Evolutionary conservation across 106 monocot genomes (phyloP).

Genomic region (Triglochin maritima): DNA sequence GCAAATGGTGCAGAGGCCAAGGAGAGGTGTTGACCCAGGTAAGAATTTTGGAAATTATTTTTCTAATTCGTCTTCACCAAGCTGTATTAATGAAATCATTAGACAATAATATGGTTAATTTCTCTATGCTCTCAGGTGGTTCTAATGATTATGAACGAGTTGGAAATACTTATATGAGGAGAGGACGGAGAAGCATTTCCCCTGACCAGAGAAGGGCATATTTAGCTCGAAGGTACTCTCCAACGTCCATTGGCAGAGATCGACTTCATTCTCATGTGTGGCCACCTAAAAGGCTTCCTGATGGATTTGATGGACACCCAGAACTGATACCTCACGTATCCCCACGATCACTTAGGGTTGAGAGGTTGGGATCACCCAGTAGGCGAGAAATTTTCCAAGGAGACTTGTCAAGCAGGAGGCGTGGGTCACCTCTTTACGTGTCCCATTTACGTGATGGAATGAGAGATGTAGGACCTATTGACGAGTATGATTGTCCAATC

Average conservation of each 20-base stretch:
- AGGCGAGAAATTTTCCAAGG: not conserved
- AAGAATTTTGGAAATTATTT: not conserved
- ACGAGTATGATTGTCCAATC: conserved; percentile 3
- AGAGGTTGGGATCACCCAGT: conserved; percentile 9
- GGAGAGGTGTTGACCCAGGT: conserved; percentile 7
- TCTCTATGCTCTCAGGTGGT: not conserved
- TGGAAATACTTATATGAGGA: not conserved
- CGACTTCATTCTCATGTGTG: conserved; percentile 2
- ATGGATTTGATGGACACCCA: conserved; percentile 6
- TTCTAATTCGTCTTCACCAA: not conserved
- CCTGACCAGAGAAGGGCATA: conserved; percentile 5
- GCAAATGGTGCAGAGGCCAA: not conserved
- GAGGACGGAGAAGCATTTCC: conserved; percentile 8
- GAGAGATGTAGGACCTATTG: not conserved
- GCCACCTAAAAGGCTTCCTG: conserved; percentile 5
- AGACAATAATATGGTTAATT: conserved; percentile 5
- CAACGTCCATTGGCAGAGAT: not conserved
- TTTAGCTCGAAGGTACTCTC: not conserved
- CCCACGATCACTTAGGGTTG: conserved; percentile 5
- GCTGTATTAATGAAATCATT: not conserved
- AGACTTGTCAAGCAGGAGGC: conserved; percentile 10
- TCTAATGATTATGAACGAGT: not conserved
- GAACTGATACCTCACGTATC: conserved; percentile 7
- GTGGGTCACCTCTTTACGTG: conserved; percentile 4
- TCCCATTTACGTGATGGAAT: conserved; percentile 5